Conservation (phyloP, 208 protist species). For the Chromosphaera perkinsii region DNA sequence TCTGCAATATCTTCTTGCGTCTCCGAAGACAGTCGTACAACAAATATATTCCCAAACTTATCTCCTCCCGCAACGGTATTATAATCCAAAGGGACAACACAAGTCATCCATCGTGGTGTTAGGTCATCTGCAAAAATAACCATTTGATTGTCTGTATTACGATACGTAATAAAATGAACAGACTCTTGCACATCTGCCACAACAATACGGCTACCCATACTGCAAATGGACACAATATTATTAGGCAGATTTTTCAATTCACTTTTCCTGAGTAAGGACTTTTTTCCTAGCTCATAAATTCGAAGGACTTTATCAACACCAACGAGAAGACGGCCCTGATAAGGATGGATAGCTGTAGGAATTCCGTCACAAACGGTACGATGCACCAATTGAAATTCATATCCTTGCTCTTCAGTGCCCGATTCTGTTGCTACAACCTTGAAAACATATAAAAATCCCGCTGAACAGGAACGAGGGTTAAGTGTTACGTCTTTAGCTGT, state of each 20-base stretch:
- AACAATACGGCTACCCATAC: constrained; percentile 61
- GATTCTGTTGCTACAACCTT: too few relatives aligned
- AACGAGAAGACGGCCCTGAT: constrained; percentile 63
- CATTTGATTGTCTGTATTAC: constrained; percentile 41
- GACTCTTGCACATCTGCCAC: constrained; percentile 66
- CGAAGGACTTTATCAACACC: constrained; percentile 60
- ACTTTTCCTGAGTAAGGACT: constrained; percentile 75
- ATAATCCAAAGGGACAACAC: constrained; percentile 62
- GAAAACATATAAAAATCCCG: constrained; percentile 33
- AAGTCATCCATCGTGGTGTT: constrained; percentile 62
- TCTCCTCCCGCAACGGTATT: constrained; percentile 71
- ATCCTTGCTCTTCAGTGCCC: too few relatives aligned
- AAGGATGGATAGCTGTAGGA: constrained; percentile 59
- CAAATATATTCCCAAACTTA: constrained; percentile 79
- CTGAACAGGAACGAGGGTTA: constrained; percentile 7
- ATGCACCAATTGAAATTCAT: not conserved
- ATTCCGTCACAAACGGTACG: constrained; percentile 45
- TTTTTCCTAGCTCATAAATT: constrained; percentile 76
- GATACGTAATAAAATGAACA: constrained; percentile 72
- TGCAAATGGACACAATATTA: constrained; percentile 53
- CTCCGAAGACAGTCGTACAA: constrained; percentile 55
- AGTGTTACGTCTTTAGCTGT: too few relatives aligned
- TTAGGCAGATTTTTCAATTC: constrained; percentile 69
- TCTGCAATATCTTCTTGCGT: constrained; percentile 40
- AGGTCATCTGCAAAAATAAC: constrained; percentile 74